These are phyloP conservation scores for Hericium erinaceus DNA, from an alignment of 768 basidiomycete species.

Conservation along the genomic window DNA sequence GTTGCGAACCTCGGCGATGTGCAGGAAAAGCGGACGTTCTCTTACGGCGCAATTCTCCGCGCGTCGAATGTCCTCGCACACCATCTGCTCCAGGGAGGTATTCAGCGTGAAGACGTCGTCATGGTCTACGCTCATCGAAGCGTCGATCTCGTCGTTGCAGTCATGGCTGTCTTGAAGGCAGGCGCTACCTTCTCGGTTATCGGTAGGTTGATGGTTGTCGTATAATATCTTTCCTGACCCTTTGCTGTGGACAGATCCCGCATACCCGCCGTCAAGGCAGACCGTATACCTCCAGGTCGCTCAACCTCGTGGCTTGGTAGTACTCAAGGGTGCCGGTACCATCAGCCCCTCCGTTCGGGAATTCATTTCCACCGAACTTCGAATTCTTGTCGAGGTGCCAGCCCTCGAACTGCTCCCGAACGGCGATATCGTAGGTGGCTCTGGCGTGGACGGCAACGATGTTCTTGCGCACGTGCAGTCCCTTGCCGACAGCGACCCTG, in stretches of 20 bases:
- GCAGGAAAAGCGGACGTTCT: conserved; percentile 53
- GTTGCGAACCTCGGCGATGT: conserved; percentile 25
- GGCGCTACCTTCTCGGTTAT: conserved; percentile 97
- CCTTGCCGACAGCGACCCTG: conserved; percentile 65
- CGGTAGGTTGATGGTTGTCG: too few relatives aligned
- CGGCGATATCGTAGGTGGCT: conserved; percentile 62
- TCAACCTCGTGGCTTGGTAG: conserved; percentile 81
- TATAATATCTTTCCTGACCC: too few relatives aligned
- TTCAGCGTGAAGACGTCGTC: conserved; percentile 91
- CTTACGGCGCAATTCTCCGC: conserved; percentile 72
- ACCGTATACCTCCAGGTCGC: conserved; percentile 90
- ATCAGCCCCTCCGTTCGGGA: conserved; percentile 77
- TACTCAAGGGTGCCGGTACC: conserved; percentile 82
- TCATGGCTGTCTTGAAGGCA: conserved; percentile 93
- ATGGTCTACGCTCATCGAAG: conserved; percentile 97
- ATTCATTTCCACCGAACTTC: conserved; percentile 68
- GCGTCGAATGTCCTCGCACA: conserved; percentile 89
- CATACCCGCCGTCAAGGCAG: conserved; percentile 90
- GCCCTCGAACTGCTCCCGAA: conserved; percentile 66
- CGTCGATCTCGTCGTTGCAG: conserved; percentile 93
- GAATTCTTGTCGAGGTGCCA: conserved; percentile 86
- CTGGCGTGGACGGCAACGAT: conserved; percentile 35
- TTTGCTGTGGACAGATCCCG: too few relatives aligned
- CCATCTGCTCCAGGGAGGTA: conserved; percentile 74
- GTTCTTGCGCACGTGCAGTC: conserved; percentile 45